phyloP scores from a whole-genome alignment of 257 asterid genomes.

The Ocimum tenuiflorum region DNA sequence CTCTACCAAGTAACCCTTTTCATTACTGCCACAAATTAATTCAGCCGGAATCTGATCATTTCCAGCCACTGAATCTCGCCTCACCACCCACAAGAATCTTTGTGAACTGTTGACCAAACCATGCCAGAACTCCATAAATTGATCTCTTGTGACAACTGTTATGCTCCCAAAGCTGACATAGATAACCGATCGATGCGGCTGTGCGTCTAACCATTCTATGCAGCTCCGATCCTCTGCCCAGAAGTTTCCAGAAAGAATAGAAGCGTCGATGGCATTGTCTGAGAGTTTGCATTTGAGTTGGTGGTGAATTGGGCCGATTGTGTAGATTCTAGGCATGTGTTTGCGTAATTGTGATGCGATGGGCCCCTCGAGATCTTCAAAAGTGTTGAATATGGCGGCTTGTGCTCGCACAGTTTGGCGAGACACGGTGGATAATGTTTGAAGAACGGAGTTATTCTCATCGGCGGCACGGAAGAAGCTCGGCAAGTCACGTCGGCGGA shows the following conservation, averaged over 20 bases:
- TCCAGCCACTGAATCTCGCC: conserved; percentile 34
- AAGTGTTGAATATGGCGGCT: conserved; percentile 57
- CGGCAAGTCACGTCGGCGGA: conserved; percentile 66
- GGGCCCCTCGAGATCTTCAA: conserved; percentile 42
- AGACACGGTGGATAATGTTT: background rate
- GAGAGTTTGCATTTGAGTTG: conserved; percentile 20
- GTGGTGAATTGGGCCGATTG: conserved; percentile 35
- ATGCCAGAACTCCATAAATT: conserved; percentile 43
- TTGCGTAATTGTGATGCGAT: conserved; percentile 26
- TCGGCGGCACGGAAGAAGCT: conserved; percentile 39
- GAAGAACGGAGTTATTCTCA: conserved; percentile 20
- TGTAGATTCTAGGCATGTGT: conserved; percentile 39
- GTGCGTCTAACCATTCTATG: conserved; percentile 42
- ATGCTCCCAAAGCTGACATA: conserved; percentile 39
- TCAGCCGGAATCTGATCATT: conserved; percentile 17
- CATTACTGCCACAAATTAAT: conserved; percentile 16
- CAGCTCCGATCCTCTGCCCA: conserved; percentile 35
- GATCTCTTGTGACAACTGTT: conserved; percentile 22
- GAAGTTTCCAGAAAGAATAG: conserved; percentile 12
- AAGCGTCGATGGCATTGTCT: conserved; percentile 5
- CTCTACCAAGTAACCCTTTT: conserved; percentile 34
- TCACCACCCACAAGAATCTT: conserved; percentile 47
- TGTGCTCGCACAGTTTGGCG: conserved; percentile 23
- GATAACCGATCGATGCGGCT: conserved; percentile 28
- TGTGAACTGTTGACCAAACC: conserved; percentile 40